These are phyloP conservation scores for Thymus mandschuricus DNA, from an alignment of 257 asterid genomes.

Conservation along the genomic window DNA sequence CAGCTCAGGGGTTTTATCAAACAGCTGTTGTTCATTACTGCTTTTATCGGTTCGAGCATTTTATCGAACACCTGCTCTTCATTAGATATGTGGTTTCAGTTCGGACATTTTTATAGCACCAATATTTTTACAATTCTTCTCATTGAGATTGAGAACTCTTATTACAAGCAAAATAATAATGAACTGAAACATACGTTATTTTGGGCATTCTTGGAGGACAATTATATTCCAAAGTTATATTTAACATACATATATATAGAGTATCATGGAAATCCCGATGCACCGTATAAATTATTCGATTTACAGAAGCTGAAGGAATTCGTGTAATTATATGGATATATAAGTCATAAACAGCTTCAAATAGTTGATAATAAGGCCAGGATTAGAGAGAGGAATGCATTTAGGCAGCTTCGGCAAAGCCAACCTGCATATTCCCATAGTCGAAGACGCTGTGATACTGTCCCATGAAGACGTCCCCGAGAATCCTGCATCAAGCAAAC, in stretches of 20 bases:
- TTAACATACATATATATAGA: neutral
- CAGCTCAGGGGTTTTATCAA: no score
- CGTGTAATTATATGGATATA: neutral
- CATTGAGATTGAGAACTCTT: no score
- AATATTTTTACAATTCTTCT: no score
- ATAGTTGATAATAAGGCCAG: neutral
- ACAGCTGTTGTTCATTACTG: no score
- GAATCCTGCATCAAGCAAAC: constrained; percentile 54
- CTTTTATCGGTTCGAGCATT: no score
- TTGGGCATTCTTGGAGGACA: no score
- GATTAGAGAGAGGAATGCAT: neutral
- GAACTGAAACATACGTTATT: no score
- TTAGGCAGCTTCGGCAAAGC: constrained; percentile 84
- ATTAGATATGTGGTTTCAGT: no score
- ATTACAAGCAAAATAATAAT: no score
- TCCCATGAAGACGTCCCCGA: constrained; percentile 91
- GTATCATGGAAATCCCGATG: neutral
- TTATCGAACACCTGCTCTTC: no score
- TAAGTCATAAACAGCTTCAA: neutral
- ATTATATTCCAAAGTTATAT: no score
- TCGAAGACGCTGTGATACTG: constrained; percentile 79
- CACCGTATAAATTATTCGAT: constrained; percentile 14
- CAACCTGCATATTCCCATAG: constrained; percentile 66
- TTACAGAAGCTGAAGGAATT: constrained; percentile 20
- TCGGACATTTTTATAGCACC: no score